Evolutionary conservation across 441 rosid species (phyloP), one percentile per base, ranked within the genome.

Genomic region (Sinapis alba): DNA sequence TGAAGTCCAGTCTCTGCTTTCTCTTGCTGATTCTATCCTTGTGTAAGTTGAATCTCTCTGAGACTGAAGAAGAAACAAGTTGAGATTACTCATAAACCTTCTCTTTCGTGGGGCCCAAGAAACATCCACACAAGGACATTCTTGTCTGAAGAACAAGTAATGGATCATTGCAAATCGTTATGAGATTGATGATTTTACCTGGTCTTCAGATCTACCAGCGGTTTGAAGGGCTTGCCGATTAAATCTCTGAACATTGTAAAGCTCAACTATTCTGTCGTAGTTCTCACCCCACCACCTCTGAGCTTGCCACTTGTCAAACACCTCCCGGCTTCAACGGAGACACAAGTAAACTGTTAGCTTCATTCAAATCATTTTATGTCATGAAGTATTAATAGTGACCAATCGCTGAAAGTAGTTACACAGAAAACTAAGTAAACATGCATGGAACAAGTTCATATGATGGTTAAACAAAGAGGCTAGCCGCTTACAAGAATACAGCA

Each of bases 211-310:
- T 85, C 98, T 87, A 28, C 91, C 83, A 23, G 98, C 97, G 28
- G 97, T 88, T 74, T 92, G 84, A 73, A 96, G 92, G 27, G 98
- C 97, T 75, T 93, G 98, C 1, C 97, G 92, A 51, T 96, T 95
- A 72, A 96, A 96, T 84, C 98, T 93, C 77, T 94, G 98, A 62
- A 96, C 99, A 76, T 96, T 94, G 80, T 96, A 96, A 30, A 96
- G 97, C 84, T 94, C 99, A 92, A 92, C 93, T 78, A 96, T 94
- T 76, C 97, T 83, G 71, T 96, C 98, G 10, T 85, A 93, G 74
- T 96, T 96, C 86, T 96, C 98, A 8, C 91, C 97, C 99, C 99
- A 96, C 99, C 99, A 96, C 62, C 88, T 78, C 83, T 96, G 99
- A 2, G 99, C 99, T 80, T 96, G 96, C 97, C 96, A 96, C 69